Conservation (phyloP, 2,329 filamentous ascomycete genomes). For the Paradendryphiella salina region DNA sequence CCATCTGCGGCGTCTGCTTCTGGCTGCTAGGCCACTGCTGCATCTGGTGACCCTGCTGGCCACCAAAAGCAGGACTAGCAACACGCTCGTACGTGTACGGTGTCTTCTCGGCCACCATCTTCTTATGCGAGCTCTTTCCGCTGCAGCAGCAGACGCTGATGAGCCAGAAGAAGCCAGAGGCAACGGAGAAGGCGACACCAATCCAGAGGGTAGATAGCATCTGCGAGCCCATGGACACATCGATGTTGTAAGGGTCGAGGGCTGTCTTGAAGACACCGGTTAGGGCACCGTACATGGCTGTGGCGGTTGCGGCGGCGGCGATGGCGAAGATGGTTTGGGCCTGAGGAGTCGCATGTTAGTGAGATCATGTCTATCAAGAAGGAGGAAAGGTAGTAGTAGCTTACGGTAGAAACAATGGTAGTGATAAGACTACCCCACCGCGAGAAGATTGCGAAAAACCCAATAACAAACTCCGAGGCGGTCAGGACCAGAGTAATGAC, state of each 20-base stretch:
- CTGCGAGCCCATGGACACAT: conserved; percentile 65
- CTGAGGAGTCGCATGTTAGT: conserved; percentile 31
- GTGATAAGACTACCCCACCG: conserved; percentile 80
- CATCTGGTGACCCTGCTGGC: conserved; percentile 33
- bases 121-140: conserved; percentile 58
- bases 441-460: conserved; percentile 81
- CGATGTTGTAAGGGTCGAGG: conserved; percentile 72
- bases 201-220: conserved; percentile 80
- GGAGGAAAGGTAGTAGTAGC: conserved; percentile 44
- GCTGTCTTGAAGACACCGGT: conserved; percentile 68
- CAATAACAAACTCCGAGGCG: conserved; percentile 71
- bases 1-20: conserved; percentile 28
- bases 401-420: conserved; percentile 71
- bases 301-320: conserved; percentile 71
- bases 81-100: conserved; percentile 65
- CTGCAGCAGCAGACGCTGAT: conserved; percentile 91
- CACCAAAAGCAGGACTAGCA: conserved; percentile 47
- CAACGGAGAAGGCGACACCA: conserved; percentile 74
- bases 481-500: conserved; percentile 72
- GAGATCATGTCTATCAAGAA: conserved; percentile 40
- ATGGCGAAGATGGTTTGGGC: conserved; percentile 61
- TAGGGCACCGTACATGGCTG: conserved; percentile 71
- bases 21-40: conserved; percentile 21
- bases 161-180: conserved; percentile 83
- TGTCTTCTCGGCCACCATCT: conserved; percentile 61